Base-by-base conservation (phyloP, 2,329 filamentous ascomycete genomes). In the Beauveria sp. region DNA sequence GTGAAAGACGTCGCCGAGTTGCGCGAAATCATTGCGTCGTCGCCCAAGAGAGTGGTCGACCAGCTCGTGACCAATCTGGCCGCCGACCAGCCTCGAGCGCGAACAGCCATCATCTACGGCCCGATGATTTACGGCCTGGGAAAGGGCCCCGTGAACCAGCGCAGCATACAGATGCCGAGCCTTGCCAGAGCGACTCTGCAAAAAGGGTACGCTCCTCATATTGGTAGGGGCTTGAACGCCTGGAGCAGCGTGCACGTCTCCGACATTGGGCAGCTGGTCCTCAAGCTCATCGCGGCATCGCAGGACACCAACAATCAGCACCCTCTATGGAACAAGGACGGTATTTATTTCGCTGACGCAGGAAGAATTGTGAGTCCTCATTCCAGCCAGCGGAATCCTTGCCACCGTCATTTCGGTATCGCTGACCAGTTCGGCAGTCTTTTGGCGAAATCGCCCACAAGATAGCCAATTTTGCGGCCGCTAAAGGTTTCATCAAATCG, bases 1-100 rank as follows among this genome's bases (percentile, higher is more conserved):
- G 76, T 87, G 34, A 70, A 72, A 9, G 79, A 80, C 55, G 74
- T 86, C 46, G 76, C 79, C 2, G 75, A 69, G 9, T 66, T 87
- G 2, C 84, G 84, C 58, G 26, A 47, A 4, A 60, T 60, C n/a
- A 54, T 60, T 28, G 50, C 58, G 26, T 46, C 48, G 24, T 60
- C 0, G 79, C 83, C 67, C 26, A 87, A 90, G 72, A 81, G 85
- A 12, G 77, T 84, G 67, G 81, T 89, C 5, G 87, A 91, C 71
- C 80, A 83, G 68, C 76, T 88, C 28, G 79, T 90, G 18, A 71
- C 76, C 18, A 71, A 67, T 1, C 69, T 72, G n/a, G 71, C 73
- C 10, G 56, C 64, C 14, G 28, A 30, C 26, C 58, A 54, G 34
- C 61, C 66, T 2, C 59, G 59, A 2, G 67, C 77, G 30, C 70